phyloP scores from a whole-genome alignment of 768 basidiomycete species.

The Lentinula boryana region DNA sequence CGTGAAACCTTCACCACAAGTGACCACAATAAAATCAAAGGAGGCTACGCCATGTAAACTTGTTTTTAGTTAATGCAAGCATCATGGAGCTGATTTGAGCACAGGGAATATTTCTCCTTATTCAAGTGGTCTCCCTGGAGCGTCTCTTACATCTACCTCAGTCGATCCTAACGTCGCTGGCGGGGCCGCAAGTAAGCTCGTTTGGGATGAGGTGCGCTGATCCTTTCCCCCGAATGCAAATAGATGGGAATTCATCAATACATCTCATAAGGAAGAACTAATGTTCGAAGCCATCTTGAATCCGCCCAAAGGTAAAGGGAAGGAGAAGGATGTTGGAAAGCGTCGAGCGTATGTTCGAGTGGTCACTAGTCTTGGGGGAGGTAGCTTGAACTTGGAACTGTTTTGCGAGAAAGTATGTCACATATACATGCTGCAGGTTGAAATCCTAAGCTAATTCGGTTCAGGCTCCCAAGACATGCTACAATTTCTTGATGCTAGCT shows the following conservation, averaged over 20 bases:
- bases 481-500: constrained; percentile 96
- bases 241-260: not conserved
- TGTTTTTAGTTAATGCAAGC: not conserved
- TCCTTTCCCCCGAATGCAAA: not conserved
- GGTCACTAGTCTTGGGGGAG: constrained; percentile 85
- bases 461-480: constrained; percentile 96
- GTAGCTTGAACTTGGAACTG: constrained; percentile 76
- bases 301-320: constrained; percentile 77
- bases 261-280: constrained; percentile 66
- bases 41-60: constrained; percentile 60
- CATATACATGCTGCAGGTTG: not conserved
- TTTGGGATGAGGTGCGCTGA: constrained; percentile 84
- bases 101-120: constrained; percentile 90
- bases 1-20: constrained; percentile 25
- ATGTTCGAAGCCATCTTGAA: constrained; percentile 95
- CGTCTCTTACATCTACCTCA: constrained; percentile 90
- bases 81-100: not conserved
- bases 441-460: not conserved
- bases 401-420: constrained; percentile 76
- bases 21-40: constrained; percentile 39
- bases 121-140: constrained; percentile 84
- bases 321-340: constrained; percentile 90
- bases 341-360: constrained; percentile 94
- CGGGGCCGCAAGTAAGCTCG: constrained; percentile 59
- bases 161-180: constrained; percentile 62